phyloP scores from a whole-genome alignment of 495 filamentous ascomycete genomes.

The Thermochaetoides thermophila region DNA sequence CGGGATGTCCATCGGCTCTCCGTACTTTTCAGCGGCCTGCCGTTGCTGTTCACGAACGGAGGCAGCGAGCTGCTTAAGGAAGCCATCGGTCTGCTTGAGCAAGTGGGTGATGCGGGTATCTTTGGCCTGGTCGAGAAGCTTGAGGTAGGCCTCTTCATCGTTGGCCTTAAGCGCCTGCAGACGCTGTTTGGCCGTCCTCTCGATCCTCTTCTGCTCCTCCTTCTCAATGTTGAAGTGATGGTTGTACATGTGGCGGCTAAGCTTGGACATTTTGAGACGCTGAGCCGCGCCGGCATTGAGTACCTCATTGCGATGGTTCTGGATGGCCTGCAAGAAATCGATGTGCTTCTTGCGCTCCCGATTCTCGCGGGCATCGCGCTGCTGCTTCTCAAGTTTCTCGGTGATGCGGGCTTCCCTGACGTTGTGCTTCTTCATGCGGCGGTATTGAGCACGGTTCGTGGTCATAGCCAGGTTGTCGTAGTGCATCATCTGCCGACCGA shows the following conservation, averaged over 20 bases:
- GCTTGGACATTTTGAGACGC: constrained; percentile 57
- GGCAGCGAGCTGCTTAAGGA: constrained; percentile 84
- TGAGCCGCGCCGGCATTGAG: constrained; percentile 19
- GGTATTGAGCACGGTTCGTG: constrained; percentile 73
- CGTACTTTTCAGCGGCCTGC: constrained; percentile 61
- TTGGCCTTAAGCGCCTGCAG: constrained; percentile 95
- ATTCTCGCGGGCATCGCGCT: constrained; percentile 83
- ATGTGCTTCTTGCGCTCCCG: constrained; percentile 92
- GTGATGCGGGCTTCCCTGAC: constrained; percentile 93
- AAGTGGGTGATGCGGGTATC: constrained; percentile 97
- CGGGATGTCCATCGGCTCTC: constrained; percentile 43
- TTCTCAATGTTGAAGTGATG: constrained; percentile 96
- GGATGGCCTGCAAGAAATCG: constrained; percentile 61
- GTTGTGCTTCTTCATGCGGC: constrained; percentile 91
- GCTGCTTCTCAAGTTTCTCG: constrained; percentile 96
- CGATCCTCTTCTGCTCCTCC: constrained; percentile 94
- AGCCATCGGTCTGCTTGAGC: constrained; percentile 88
- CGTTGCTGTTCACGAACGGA: constrained; percentile 90
- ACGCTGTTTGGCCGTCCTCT: constrained; percentile 97
- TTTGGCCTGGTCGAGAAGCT: constrained; percentile 92
- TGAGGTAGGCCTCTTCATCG: constrained; percentile 96
- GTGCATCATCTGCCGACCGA: constrained; percentile 78
- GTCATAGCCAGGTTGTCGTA: constrained; percentile 93
- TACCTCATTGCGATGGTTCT: constrained; percentile 42
- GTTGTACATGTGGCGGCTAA: constrained; percentile 70